Evolutionary conservation across 148 eudicot species (phyloP), one percentile per base, ranked within the genome.

Genomic region (Hydrangea macrophylla): DNA sequence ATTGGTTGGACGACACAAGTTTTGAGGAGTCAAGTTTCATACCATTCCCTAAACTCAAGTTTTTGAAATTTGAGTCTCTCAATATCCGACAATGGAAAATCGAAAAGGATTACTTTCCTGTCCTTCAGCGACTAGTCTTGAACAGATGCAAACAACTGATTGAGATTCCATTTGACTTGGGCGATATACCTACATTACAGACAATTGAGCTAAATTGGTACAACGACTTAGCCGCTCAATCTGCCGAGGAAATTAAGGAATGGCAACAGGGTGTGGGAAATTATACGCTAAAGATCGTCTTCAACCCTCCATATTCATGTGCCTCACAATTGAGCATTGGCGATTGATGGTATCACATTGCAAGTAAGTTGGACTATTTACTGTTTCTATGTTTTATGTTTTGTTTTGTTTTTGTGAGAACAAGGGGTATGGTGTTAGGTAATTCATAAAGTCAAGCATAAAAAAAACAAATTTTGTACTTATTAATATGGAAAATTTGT

Each of bases 11-110:
- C n/a, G n/a, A n/a, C n/a, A n/a, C n/a, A n/a, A n/a, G n/a, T n/a
- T 13, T 7, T 45, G 11, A n/a, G 51, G 26, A n/a, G 10, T n/a
- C 56, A 53, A 13, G 56, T 9, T 24, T 32, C 8, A 44, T 13
- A 22, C 26, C 22, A 11, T 60, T 60, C 45, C 64, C 28, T 23
- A 24, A 35, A 60, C 64, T 60, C 64, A 60, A 35, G 25, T 35
- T 60, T 25, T 35, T 60, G 64, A 60, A 60, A 60, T 60, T 60
- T 9, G 24, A 60, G 2, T n/a, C 31, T 20, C 23, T 33, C 7
- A 23, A 37, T 6, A n/a, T 60, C 8, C 17, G 9, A 44, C 15
- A 3, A 23, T 60, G 64, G 64, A 17, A 35, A 20, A 23, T 33
- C 4, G 8, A 5, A 25, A 60, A 26, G 20, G 22, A 37, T 35